Evolutionary conservation across 768 basidiomycete species (phyloP), one percentile per base, ranked within the genome.

Genomic region (Rhodotorula babjevae): DNA sequence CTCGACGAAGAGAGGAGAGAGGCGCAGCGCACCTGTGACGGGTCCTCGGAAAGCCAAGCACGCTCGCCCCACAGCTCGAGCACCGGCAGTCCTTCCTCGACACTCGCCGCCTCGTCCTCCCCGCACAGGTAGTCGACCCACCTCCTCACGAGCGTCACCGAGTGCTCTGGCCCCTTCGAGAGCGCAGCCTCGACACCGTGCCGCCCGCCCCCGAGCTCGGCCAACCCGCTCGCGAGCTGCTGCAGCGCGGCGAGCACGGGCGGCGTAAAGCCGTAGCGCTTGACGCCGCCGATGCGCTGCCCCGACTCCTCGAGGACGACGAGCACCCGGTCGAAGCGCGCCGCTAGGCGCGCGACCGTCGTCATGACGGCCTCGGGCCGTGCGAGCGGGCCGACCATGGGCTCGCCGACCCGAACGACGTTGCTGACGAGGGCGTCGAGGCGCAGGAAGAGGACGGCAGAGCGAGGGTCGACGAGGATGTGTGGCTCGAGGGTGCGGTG

Each of bases 1-100:
- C 2, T 42, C 31, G 42, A 21, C 0, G 25, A 31, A 31, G 18
- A 25, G 19, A 5, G 12, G 2, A 19, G 5, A 3, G 62, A 27
- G 6, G 33, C 3, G 12, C 7, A 10, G n/a, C 65, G 44, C 57
- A 65, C 65, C 31, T 33, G 19, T 5, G 44, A 6, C 8, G 65
- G 65, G 40, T 65, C 65, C 0, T 65, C 65, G 7, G 31, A 1
- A 1, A 65, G 33, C 65, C 65, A 65, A 3, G 27, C 15, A 8
- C 65, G 46, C 23, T 36, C 56, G 10, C 31, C 55, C 56, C 56
- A 65, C 14, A 65, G 21, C 25, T 58, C 56, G 21, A 65, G 42
- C 9, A 58, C 44, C 27, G 46, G 56, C 29, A 25, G 4, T 7
- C 25, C 63, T 3, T 33, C 52, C 50, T 42, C 29, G 2, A 10